phyloP scores from a whole-genome alignment of 352 stramenopile genomes.

The Phytophthora tentaculata region DNA sequence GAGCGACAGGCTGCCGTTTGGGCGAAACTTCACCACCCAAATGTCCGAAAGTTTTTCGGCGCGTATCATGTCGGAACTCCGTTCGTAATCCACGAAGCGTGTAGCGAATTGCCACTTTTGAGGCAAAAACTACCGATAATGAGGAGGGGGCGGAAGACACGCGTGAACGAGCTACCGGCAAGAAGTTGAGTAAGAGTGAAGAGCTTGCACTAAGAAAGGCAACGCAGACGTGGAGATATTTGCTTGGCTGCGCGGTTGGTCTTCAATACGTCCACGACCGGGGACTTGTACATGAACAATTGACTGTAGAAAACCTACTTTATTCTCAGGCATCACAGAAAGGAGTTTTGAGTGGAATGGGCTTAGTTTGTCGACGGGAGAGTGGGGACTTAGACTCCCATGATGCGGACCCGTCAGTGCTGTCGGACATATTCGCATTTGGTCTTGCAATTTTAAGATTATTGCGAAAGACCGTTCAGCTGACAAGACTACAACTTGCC shows the following conservation, averaged over 20 bases:
- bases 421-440: conserved; percentile 19
- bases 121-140: conserved; percentile 5
- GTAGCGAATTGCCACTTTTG: conserved; percentile 16
- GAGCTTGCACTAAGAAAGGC: background rate
- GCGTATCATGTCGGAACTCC: conserved; percentile 33
- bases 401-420: background rate
- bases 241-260: conserved; percentile 20
- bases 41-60: conserved; percentile 33
- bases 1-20: conserved; percentile 17
- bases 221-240: conserved; percentile 9
- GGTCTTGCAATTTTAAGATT: conserved; percentile 14
- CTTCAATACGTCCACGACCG: conserved; percentile 22
- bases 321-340: conserved; percentile 15
- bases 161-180: background rate
- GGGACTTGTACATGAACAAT: conserved; percentile 17
- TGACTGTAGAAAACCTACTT: conserved; percentile 11
- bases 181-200: conserved; percentile 10
- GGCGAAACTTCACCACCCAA: conserved; percentile 34
- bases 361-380: conserved; percentile 1
- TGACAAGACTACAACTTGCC: background rate
- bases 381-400: background rate
- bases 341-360: conserved; percentile 22
- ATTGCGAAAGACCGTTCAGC: conserved; percentile 2
- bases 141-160: conserved; percentile 1
- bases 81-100: conserved; percentile 28